Evolutionary conservation across 225 moss, liverwort and hornwort genomes (phyloP).

Genomic region (Rhytidiadelphus loreus): DNA sequence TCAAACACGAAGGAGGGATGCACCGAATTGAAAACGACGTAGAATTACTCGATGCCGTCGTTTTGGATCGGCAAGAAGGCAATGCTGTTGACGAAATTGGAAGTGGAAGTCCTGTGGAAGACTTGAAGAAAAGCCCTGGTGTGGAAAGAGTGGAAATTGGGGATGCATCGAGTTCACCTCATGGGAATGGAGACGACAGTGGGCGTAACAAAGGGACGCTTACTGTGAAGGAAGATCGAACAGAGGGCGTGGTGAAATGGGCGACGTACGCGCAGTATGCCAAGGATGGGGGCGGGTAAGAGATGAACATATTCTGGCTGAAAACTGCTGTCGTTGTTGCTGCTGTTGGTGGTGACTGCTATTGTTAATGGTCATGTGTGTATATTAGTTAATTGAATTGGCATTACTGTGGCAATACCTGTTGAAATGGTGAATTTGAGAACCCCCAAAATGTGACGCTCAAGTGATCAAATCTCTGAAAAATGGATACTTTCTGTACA

Average conservation of each 20-base stretch:
- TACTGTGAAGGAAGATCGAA: conserved; percentile 59
- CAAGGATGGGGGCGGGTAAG: conserved; percentile 44
- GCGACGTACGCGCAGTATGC: conserved; percentile 37
- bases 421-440: neutral
- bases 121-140: neutral
- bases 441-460: neutral
- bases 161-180: neutral
- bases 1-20: conserved; percentile 25
- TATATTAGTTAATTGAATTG: neutral
- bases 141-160: neutral
- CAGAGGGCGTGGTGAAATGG: conserved; percentile 43
- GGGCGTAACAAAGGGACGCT: conserved; percentile 10
- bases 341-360: neutral
- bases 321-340: neutral
- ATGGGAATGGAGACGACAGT: neutral
- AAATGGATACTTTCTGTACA: neutral
- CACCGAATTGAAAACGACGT: conserved; percentile 18
- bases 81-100: neutral
- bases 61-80: neutral
- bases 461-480: neutral
- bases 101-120: neutral
- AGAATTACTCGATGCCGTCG: neutral
- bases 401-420: neutral
- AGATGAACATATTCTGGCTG: neutral
- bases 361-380: neutral